phyloP scores from a whole-genome alignment of 805 yeast genomes.

The Candida pseudofarinosa region DNA sequence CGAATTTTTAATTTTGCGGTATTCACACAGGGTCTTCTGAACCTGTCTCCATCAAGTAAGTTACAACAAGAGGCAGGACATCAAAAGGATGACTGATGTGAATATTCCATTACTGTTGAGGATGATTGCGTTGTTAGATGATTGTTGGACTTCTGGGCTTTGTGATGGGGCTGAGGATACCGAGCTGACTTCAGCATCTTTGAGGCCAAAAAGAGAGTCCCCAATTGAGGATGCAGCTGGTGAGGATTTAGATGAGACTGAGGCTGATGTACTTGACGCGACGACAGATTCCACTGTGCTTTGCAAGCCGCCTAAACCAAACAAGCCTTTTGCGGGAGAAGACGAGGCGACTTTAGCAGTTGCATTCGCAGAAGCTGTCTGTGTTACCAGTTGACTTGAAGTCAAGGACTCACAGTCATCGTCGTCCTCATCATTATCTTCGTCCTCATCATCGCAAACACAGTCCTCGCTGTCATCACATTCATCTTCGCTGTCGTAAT shows the following conservation, averaged over 20 bases:
- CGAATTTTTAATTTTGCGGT: too few species aligned
- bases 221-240: background rate
- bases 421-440: conserved; percentile 11
- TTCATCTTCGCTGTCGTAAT: conserved; percentile 11
- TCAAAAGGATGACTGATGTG: background rate
- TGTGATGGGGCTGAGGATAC: background rate
- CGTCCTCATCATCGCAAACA: conserved; percentile 9
- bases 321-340: background rate
- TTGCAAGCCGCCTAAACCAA: background rate
- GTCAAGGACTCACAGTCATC: conserved; percentile 1
- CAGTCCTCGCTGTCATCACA: conserved; percentile 7
- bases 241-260: background rate
- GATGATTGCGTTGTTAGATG: background rate
- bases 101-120: background rate
- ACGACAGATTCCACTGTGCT: background rate
- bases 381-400: background rate
- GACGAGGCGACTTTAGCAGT: background rate
- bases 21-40: too few species aligned
- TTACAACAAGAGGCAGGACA: background rate
- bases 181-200: background rate
- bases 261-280: background rate
- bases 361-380: background rate
- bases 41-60: too few species aligned
- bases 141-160: background rate
- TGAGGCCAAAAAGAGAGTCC: background rate